Conservation (phyloP, 2,329 filamentous ascomycete genomes). For the Claviceps paspali region DNA sequence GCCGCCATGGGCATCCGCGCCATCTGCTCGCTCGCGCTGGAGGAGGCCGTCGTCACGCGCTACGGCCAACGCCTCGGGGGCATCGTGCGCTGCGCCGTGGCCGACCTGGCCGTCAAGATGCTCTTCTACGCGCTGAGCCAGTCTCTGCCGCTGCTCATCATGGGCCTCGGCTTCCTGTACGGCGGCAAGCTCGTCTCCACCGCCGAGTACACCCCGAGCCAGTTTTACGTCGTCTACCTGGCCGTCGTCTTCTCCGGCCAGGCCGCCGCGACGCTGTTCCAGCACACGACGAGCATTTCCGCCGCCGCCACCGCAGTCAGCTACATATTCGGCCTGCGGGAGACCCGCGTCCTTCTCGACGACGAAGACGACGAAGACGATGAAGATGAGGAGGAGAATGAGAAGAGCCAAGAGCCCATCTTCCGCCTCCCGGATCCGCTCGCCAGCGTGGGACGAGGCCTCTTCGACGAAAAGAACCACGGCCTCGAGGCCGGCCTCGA, state of each 20-base stretch:
- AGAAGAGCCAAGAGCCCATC: background rate
- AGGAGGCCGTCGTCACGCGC: conserved; percentile 23
- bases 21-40: conserved; percentile 31
- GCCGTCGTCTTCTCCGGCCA: conserved; percentile 33
- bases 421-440: background rate
- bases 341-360: conserved; percentile 16
- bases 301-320: conserved; percentile 32
- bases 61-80: conserved; percentile 18
- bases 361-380: conserved; percentile 11
- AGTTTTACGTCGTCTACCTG: conserved; percentile 37
- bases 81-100: conserved; percentile 16
- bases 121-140: conserved; percentile 25
- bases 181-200: conserved; percentile 24
- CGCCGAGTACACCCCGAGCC: conserved; percentile 28
- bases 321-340: conserved; percentile 29
- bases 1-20: conserved; percentile 33
- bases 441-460: background rate
- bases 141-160: conserved; percentile 22
- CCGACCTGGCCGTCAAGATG: conserved; percentile 23
- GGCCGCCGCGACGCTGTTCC: conserved; percentile 23
- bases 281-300: conserved; percentile 35
- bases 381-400: background rate
- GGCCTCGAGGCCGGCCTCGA: conserved; percentile 28
- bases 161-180: conserved; percentile 27
- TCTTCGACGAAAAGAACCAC: conserved; percentile 11